Evolutionary conservation across 306 rosid genomes (phyloP), one percentile per base, ranked within the genome.

Genomic region (Leucaena leucocephala): DNA sequence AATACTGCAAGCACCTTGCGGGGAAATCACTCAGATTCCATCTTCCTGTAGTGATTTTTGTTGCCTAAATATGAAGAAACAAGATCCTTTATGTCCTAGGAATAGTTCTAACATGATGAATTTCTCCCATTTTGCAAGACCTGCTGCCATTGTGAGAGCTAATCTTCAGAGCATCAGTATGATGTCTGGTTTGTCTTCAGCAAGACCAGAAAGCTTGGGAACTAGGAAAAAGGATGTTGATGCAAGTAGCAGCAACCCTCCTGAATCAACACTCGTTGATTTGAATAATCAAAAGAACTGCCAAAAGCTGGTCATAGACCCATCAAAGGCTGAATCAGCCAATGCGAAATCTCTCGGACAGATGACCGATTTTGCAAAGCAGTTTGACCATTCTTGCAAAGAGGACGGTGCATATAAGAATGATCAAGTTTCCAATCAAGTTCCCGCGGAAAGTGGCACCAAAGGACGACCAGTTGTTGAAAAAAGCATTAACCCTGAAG

Each of bases 51-150:
- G 83, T 75, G 92, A 80, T 83, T 84, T 86, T 83, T 71, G 83
- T 54, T 77, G 79, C 90, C 36, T 52, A 45, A 83, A 81, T 71
- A 70, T 70, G 82, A 89, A 81, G 85, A 90, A 84, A 80, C 86
- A 80, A 82, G 92, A 84, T 83, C 87, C 82, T 43, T 17, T 72
- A 48, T 78, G 79, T 43, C 84, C 89, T 45, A 75, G 81, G 43
- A 88, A 68, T 78, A 85, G 82, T 79, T 76, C 92, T 57, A 21
- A 70, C 49, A n/a, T 91, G 35, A 82, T 92, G 81, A 94, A 94
- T 81, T 94, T 94, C 81, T 89, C 97, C 78, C 97, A 94, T 87
- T 94, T 94, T 77, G 91, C 93, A 57, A 85, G 97, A 79, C 95
- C 97, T 55, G 93, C 89, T 74, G 91, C 91, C 57, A 82, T 85